These are phyloP conservation scores for Beauveria sp. DNA, from an alignment of 2,329 filamentous ascomycete genomes.

Conservation along the genomic window DNA sequence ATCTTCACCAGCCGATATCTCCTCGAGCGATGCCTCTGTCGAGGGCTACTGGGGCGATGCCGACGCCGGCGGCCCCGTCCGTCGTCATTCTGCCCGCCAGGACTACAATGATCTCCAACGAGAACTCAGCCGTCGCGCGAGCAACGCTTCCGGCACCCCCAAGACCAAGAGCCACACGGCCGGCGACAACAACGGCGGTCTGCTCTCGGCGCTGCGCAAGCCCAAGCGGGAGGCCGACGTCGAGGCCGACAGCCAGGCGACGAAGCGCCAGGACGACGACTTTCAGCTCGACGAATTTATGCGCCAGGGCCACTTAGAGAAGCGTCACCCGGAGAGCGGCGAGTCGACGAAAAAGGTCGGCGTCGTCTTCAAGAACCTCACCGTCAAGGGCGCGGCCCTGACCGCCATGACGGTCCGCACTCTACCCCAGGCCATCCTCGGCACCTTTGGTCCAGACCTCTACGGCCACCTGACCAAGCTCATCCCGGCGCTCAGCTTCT, in stretches of 20 bases:
- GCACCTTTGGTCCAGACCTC: conserved; percentile 74
- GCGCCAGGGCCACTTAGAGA: conserved; percentile 68
- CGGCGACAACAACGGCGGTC: not conserved
- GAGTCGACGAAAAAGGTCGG: conserved; percentile 69
- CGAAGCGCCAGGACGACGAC: conserved; percentile 41
- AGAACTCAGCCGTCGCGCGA: conserved; percentile 16
- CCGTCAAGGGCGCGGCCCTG: conserved; percentile 62
- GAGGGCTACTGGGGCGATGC: conserved; percentile 21
- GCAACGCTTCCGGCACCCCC: conserved; percentile 9
- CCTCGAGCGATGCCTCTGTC: conserved; percentile 6
- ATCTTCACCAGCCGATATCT: not conserved
- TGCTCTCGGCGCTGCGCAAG: conserved; percentile 1
- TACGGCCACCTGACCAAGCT: conserved; percentile 37
- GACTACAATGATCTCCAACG: conserved; percentile 18
- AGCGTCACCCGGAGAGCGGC: conserved; percentile 50
- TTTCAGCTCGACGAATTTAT: conserved; percentile 67
- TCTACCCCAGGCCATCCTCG: conserved; percentile 64
- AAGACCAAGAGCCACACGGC: not conserved
- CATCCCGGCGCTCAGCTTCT: conserved; percentile 8
- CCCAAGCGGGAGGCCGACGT: conserved; percentile 4
- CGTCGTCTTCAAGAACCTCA: conserved; percentile 68
- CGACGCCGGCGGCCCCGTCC: conserved; percentile 16
- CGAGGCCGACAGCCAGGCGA: conserved; percentile 10
- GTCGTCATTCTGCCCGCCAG: conserved; percentile 13
- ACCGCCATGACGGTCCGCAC: conserved; percentile 63